A percentile compares a stretch with the other conserved stretches of the same genome.
These are phyloP conservation scores for Eimeria sp. DNA, from an alignment of 169 alveolate genomes.

Conservation along the genomic window DNA sequence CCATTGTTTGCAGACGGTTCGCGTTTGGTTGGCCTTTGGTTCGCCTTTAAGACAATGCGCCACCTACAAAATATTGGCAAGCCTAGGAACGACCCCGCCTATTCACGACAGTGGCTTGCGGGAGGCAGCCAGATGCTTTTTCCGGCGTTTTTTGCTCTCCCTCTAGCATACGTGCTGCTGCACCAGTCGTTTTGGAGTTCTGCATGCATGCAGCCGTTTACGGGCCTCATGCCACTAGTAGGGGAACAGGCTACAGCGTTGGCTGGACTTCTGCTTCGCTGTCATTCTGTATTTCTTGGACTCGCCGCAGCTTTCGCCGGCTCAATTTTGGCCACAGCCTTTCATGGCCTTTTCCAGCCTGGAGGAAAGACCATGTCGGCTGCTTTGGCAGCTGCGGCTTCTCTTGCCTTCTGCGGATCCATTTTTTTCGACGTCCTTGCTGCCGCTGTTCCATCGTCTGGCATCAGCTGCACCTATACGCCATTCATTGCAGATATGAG, in stretches of 20 bases:
- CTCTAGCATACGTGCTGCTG: not conserved
- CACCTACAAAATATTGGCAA: not conserved
- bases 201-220: constrained; percentile 25
- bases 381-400: constrained; percentile 1
- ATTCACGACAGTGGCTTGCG: not conserved
- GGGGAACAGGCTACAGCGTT: constrained; percentile 41
- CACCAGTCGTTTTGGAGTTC: constrained; percentile 58
- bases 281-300: constrained; percentile 31
- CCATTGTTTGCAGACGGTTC: constrained; percentile 49
- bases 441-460: constrained; percentile 39
- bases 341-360: not conserved
- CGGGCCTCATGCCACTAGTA: constrained; percentile 28
- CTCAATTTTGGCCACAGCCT: constrained; percentile 38
- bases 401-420: constrained; percentile 49
- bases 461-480: constrained; percentile 12
- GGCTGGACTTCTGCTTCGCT: constrained; percentile 26
- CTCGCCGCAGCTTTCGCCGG: constrained; percentile 46
- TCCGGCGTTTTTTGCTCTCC: constrained; percentile 8
- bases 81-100: not conserved
- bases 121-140: constrained; percentile 18
- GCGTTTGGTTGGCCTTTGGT: constrained; percentile 56
- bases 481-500: constrained; percentile 5
- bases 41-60: constrained; percentile 38
- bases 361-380: not conserved
- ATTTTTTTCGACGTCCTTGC: constrained; percentile 47